Percentiles rank a stretch among this genome's conserved stretches.
Evolutionary conservation across 2,329 filamentous ascomycete genomes (phyloP).

Genomic region (Talaromyces sp.): DNA sequence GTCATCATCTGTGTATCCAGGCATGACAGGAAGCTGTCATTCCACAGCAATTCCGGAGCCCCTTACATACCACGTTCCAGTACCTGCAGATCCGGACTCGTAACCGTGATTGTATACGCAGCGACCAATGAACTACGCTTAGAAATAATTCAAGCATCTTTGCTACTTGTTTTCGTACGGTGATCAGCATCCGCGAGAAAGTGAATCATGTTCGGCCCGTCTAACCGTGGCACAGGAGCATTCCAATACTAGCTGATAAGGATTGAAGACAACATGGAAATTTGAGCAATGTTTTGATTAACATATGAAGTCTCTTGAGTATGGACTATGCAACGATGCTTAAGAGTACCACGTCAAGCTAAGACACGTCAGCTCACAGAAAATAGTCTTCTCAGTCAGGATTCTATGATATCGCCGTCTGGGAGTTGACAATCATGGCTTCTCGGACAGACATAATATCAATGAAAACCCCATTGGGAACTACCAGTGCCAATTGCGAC

Average conservation of each 20-base stretch:
- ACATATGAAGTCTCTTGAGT: neutral
- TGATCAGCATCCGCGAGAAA: neutral
- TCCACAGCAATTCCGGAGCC: neutral
- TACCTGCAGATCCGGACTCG: neutral
- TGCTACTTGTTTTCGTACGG: neutral
- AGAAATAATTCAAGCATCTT: neutral
- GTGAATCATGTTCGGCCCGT: neutral
- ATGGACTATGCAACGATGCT: neutral
- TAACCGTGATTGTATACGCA: neutral
- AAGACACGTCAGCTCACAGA: neutral
- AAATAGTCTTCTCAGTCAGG: neutral
- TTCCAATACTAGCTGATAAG: neutral
- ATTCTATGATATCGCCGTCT: neutral
- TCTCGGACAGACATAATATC: neutral
- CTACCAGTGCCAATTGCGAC: neutral
- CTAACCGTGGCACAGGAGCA: neutral
- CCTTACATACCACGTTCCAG: slow-evolving; percentile 1
- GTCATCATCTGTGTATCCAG: neutral
- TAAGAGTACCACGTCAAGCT: neutral
- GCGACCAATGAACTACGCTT: neutral
- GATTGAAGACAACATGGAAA: neutral
- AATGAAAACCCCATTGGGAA: neutral
- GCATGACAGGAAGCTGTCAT: neutral
- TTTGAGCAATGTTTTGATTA: neutral
- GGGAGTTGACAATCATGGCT: neutral